A percentile compares a stretch with the other conserved stretches of the same genome.
These are phyloP conservation scores for Chytriomyces hyalinus DNA, from an alignment of 192 early-diverging fungal genomes.

Conservation along the genomic window DNA sequence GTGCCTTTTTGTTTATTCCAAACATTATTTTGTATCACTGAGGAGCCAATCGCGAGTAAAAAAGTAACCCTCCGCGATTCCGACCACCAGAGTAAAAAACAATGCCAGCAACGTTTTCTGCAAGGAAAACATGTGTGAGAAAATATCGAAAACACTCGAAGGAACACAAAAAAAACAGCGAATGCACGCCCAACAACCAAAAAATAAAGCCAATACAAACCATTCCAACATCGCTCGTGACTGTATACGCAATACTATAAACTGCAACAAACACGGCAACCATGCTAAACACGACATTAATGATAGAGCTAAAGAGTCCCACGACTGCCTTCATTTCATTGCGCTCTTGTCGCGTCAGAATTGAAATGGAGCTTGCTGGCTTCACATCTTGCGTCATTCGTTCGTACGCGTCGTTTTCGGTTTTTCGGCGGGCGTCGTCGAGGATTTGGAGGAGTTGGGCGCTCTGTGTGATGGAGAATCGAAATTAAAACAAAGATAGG, in stretches of 20 bases:
- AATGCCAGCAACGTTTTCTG: conserved; percentile 48
- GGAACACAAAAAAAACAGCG: background rate
- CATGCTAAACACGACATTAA: conserved; percentile 54
- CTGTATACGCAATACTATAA: conserved; percentile 43
- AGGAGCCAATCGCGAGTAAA: conserved; percentile 48
- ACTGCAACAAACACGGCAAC: conserved; percentile 51
- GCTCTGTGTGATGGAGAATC: background rate
- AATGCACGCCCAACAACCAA: background rate
- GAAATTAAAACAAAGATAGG: background rate
- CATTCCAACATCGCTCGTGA: conserved; percentile 47
- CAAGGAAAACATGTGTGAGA: background rate
- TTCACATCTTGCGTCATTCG: conserved; percentile 39
- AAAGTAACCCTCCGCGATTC: conserved; percentile 56
- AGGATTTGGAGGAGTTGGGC: conserved; percentile 32
- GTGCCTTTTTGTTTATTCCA: too few species aligned
- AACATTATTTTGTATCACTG: background rate
- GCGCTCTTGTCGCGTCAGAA: conserved; percentile 17
- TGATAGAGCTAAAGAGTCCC: conserved; percentile 39
- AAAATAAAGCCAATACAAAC: conserved; percentile 16
- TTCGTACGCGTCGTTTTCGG: conserved; percentile 38
- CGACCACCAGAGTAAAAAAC: conserved; percentile 41
- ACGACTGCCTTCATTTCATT: conserved; percentile 40
- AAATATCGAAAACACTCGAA: background rate
- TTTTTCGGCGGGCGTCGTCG: conserved; percentile 17
- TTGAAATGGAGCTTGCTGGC: conserved; percentile 4